Percentiles rank a stretch among this genome's conserved stretches.
Evolutionary conservation across 2,329 filamentous ascomycete genomes (phyloP).

Genomic region (Aspergillus fijiensis): DNA sequence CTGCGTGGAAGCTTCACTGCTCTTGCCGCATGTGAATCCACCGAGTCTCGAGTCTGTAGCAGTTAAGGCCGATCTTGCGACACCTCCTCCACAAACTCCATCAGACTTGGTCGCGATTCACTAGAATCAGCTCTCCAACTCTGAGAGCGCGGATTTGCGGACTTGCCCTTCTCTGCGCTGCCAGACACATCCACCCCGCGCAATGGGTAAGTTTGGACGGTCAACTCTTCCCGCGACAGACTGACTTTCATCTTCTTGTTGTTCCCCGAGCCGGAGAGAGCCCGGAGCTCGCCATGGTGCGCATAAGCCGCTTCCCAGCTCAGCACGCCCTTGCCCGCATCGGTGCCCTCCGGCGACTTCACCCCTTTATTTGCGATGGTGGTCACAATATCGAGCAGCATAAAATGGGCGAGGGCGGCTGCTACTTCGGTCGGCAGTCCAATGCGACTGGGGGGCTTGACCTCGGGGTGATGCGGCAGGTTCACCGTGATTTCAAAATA

Average conservation of each 20-base stretch:
- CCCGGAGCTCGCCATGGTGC: conserved; percentile 36
- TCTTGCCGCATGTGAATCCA: neutral
- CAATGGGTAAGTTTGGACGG: conserved; percentile 22
- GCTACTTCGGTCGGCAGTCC: conserved; percentile 36
- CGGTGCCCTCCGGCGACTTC: neutral
- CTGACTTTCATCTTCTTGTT: conserved; percentile 35
- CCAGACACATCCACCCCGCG: conserved; percentile 19
- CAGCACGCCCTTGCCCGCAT: neutral
- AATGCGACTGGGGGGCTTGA: conserved; percentile 35
- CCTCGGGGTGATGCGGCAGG: conserved; percentile 30
- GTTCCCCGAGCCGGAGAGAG: conserved; percentile 19
- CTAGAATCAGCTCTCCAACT: conserved; percentile 24
- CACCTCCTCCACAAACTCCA: conserved; percentile 28
- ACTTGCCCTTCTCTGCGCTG: conserved; percentile 11
- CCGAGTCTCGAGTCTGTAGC: neutral
- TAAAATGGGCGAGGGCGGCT: conserved; percentile 34
- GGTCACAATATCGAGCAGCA: conserved; percentile 41
- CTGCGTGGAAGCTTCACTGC: too few species aligned
- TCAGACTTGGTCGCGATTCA: conserved; percentile 18
- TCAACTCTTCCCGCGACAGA: conserved; percentile 29
- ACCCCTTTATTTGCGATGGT: conserved; percentile 26
- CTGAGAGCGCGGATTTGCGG: conserved; percentile 15
- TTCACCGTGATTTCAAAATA: conserved; percentile 39
- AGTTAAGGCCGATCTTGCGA: conserved; percentile 10
- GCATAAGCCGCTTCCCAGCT: conserved; percentile 35